phyloP scores from a whole-genome alignment of 345 rosid genomes.

The Gossypium anomalum region DNA sequence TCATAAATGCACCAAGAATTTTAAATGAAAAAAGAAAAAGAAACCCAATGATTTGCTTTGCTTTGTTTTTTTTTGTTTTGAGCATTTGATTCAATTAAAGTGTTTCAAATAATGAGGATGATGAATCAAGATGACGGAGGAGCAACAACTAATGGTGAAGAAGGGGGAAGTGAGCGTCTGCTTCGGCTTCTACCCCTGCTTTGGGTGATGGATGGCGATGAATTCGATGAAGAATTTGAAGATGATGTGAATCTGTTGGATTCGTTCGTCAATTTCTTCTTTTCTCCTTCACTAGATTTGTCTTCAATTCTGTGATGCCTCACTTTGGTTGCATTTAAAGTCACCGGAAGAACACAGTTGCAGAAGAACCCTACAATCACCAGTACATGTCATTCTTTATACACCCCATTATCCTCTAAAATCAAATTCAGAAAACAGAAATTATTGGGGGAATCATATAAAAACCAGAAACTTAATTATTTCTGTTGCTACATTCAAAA shows the following conservation, averaged over 20 bases:
- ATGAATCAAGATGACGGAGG: conserved; percentile 38
- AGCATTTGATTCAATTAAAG: not conserved
- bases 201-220: conserved; percentile 47
- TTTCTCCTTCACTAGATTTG: conserved; percentile 53
- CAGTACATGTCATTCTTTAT: not conserved
- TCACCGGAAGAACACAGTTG: conserved; percentile 89
- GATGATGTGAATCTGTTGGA: conserved; percentile 41
- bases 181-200: conserved; percentile 71
- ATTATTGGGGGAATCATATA: too few relatives aligned
- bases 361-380: conserved; percentile 62
- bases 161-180: conserved; percentile 55
- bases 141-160: conserved; percentile 47
- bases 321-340: conserved; percentile 60
- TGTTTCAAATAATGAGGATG: not conserved
- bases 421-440: too few relatives aligned
- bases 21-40: not conserved
- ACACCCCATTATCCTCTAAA: too few relatives aligned
- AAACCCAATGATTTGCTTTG: not conserved
- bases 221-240: conserved; percentile 49
- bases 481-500: too few relatives aligned
- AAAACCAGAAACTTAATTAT: too few relatives aligned
- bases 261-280: conserved; percentile 50
- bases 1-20: not conserved
- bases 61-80: not conserved
- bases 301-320: conserved; percentile 56